phyloP scores from a whole-genome alignment of 352 stramenopile species.

The Peronospora destructor region DNA sequence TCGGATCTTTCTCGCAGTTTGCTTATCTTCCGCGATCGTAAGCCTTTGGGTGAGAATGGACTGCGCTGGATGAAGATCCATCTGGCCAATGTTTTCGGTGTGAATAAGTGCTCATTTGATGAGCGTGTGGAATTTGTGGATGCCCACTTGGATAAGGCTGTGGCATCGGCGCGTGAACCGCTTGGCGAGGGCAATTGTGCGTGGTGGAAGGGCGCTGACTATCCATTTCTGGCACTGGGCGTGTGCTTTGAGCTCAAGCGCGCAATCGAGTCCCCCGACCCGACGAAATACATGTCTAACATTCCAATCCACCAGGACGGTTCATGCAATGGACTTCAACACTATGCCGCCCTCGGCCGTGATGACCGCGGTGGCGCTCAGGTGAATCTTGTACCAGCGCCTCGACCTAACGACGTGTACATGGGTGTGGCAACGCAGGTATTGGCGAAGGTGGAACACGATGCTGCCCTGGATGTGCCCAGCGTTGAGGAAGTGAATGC shows the following conservation, averaged over 20 bases:
- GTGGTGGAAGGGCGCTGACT: conserved; percentile 97
- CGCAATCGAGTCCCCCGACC: conserved; percentile 91
- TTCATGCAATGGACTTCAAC: conserved; percentile 99
- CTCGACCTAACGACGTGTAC: conserved; percentile 98
- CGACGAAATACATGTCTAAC: conserved; percentile 91
- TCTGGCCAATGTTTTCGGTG: conserved; percentile 84
- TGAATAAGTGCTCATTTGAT: conserved; percentile 95
- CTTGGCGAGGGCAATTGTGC: conserved; percentile 64
- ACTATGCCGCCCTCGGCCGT: conserved; percentile 97
- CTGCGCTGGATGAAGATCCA: conserved; percentile 99
- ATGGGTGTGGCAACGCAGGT: conserved; percentile 87
- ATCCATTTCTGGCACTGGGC: conserved; percentile 96
- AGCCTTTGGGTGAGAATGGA: conserved; percentile 90
- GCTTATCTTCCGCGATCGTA: conserved; percentile 92
- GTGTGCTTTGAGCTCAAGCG: conserved; percentile 94
- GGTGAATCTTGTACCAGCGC: conserved; percentile 94
- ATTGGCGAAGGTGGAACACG: conserved; percentile 68
- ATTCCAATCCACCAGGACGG: conserved; percentile 97
- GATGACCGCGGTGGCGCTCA: conserved; percentile 91
- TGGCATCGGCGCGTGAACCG: conserved; percentile 85
- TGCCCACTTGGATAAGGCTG: conserved; percentile 91
- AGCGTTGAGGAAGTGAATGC: conserved; percentile 29
- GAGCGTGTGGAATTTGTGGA: conserved; percentile 94
- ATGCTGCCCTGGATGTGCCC: conserved; percentile 46
- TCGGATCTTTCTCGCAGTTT: conserved; percentile 97